phyloP scores from a whole-genome alignment of 1,284 basidiomycete genomes.

The Takashimella koratensis region DNA sequence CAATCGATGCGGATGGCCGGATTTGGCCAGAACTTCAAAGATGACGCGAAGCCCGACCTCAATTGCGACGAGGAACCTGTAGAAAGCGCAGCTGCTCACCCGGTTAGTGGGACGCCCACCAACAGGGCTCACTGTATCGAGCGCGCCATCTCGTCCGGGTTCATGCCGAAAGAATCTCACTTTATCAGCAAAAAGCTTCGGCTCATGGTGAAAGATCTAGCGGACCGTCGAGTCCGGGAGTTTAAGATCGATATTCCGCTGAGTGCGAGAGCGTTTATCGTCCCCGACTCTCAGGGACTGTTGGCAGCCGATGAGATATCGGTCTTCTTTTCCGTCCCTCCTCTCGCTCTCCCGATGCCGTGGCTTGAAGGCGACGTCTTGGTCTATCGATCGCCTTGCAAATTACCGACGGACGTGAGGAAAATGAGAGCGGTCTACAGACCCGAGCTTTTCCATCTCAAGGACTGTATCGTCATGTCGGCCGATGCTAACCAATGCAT shows the following conservation, averaged over 20 bases:
- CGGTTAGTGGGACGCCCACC: constrained; percentile 24
- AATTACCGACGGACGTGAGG: constrained; percentile 38
- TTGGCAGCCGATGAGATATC: constrained; percentile 36
- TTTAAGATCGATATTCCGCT: constrained; percentile 29
- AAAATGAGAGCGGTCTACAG: constrained; percentile 32
- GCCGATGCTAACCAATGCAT: constrained; percentile 24
- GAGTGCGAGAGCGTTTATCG: constrained; percentile 34
- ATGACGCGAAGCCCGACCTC: neutral
- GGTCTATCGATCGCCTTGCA: constrained; percentile 35
- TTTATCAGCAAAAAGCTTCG: constrained; percentile 27
- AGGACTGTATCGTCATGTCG: constrained; percentile 39
- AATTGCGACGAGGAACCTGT: constrained; percentile 1
- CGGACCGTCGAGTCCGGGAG: constrained; percentile 15
- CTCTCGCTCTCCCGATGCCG: constrained; percentile 6
- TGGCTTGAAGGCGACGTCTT: constrained; percentile 29
- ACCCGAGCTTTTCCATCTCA: constrained; percentile 33
- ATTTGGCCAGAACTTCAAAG: constrained; percentile 6
- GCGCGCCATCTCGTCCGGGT: constrained; percentile 20
- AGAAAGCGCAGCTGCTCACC: constrained; percentile 19
- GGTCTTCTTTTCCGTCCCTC: constrained; percentile 19
- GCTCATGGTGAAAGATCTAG: constrained; percentile 17
- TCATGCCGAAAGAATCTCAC: constrained; percentile 17
- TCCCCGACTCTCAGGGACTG: constrained; percentile 32
- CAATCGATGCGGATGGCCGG: constrained; percentile 26
- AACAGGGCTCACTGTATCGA: neutral